Conservation (phyloP, 805 yeast species). For the Priceomyces melissophilus region DNA sequence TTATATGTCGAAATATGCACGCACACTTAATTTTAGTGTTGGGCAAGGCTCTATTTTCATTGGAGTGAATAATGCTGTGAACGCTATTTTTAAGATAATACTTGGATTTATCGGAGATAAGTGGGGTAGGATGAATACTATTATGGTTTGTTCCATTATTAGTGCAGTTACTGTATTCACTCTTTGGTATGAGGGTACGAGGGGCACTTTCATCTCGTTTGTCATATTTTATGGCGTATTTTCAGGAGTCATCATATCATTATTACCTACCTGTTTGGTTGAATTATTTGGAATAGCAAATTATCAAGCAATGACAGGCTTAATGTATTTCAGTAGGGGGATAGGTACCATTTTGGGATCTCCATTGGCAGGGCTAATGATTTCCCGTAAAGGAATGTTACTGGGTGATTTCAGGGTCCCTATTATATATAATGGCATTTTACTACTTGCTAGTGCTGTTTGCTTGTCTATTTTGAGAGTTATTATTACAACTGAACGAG, state of each 20-base stretch:
- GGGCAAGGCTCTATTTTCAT: constrained; percentile 31
- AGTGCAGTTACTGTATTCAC: constrained; percentile 14
- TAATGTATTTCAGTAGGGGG: constrained; percentile 33
- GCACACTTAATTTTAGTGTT: constrained; percentile 24
- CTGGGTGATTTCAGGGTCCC: constrained; percentile 20
- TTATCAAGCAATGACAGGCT: constrained; percentile 30
- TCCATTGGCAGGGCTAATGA: constrained; percentile 32
- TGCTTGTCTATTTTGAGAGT: constrained; percentile 12
- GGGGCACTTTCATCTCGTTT: constrained; percentile 24
- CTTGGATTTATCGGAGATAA: constrained; percentile 16
- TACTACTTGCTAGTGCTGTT: constrained; percentile 14
- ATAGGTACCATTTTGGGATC: constrained; percentile 30
- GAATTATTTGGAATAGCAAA: constrained; percentile 30
- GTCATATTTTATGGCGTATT: constrained; percentile 32
- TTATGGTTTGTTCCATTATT: constrained; percentile 14
- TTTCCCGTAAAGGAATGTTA: constrained; percentile 10
- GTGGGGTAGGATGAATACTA: constrained; percentile 17
- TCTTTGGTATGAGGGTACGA: constrained; percentile 17
- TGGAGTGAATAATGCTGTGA: constrained; percentile 31
- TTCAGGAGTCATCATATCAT: constrained; percentile 29
- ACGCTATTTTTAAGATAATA: constrained; percentile 17
- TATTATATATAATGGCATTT: constrained; percentile 25
- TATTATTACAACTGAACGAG: constrained; percentile 7
- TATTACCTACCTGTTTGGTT: constrained; percentile 29
- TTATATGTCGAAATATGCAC: constrained; percentile 32